Evolutionary conservation across 345 rosid species (phyloP).

Genomic region (Brassica nigra): DNA sequence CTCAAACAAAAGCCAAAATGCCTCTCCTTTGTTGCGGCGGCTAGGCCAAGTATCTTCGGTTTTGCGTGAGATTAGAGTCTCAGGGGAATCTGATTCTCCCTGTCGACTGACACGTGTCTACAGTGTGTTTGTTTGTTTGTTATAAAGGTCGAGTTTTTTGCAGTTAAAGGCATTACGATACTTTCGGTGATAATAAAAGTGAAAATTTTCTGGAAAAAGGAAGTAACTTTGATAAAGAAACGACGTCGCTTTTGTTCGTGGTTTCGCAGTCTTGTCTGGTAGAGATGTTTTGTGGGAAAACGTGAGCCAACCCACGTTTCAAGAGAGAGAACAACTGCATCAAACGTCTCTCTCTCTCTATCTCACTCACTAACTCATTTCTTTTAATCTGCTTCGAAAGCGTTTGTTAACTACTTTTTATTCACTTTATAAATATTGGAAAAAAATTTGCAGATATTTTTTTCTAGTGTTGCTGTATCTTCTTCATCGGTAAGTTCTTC

Average conservation of each 20-base stretch:
- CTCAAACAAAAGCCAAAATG: conserved; percentile 52
- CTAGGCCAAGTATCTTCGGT: not conserved
- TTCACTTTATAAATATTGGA: not conserved
- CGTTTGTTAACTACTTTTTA: conserved; percentile 32
- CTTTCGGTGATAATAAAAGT: not conserved
- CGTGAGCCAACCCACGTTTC: conserved; percentile 45
- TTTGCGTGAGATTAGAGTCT: not conserved
- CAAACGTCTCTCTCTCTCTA: not conserved
- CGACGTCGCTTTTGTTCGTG: conserved; percentile 33
- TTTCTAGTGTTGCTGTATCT: conserved; percentile 3
- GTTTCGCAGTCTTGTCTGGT: conserved; percentile 1
- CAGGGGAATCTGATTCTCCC: conserved; percentile 5
- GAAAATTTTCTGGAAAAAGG: not conserved
- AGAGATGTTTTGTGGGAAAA: conserved; percentile 39
- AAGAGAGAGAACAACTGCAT: conserved; percentile 9
- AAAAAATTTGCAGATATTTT: not conserved
- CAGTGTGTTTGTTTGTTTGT: not conserved
- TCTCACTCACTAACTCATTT: not conserved
- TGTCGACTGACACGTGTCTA: conserved; percentile 17
- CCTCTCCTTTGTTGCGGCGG: conserved; percentile 22
- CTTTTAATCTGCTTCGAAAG: conserved; percentile 26
- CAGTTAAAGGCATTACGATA: not conserved
- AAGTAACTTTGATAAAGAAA: not conserved
- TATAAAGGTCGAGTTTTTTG: not conserved
- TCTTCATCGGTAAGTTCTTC: conserved; percentile 23